Conservation (phyloP, 306 rosid species). For the Dryas octopetala region DNA sequence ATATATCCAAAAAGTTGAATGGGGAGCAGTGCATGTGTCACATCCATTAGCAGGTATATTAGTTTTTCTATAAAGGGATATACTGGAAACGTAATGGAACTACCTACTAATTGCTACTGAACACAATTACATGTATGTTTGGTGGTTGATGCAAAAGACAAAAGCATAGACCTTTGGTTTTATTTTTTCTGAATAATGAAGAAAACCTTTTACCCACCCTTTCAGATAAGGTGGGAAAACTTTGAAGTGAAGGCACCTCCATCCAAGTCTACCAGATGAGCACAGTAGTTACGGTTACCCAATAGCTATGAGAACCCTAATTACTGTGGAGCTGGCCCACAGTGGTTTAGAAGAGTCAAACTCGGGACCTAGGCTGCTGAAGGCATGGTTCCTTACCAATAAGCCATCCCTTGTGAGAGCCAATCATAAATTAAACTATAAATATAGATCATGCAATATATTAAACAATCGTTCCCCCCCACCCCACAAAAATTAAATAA, state of each 20-base stretch:
- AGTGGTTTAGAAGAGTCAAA: not conserved
- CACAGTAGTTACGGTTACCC: not conserved
- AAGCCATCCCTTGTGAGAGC: not conserved
- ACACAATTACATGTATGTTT: no score
- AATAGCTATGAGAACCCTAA: not conserved
- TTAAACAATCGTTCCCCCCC: not conserved
- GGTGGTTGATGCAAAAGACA: not conserved
- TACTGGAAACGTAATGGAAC: not conserved
- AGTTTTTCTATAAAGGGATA: not conserved
- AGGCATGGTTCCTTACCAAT: not conserved
- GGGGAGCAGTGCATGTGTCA: not conserved
- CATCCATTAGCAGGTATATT: not conserved
- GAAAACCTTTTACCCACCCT: not conserved
- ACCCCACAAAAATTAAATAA: not conserved
- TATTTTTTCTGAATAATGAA: not conserved
- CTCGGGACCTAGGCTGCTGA: not conserved
- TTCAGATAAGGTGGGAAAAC: not conserved
- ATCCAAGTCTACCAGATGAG: not conserved
- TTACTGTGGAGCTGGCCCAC: not conserved
- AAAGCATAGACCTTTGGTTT: not conserved
- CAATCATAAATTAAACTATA: not conserved
- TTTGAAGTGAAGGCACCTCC: not conserved
- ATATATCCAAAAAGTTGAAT: not conserved
- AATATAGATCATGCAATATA: not conserved
- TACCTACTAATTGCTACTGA: no score